phyloP scores from a whole-genome alignment of 441 rosid species.

The Codiaeum variegatum region DNA sequence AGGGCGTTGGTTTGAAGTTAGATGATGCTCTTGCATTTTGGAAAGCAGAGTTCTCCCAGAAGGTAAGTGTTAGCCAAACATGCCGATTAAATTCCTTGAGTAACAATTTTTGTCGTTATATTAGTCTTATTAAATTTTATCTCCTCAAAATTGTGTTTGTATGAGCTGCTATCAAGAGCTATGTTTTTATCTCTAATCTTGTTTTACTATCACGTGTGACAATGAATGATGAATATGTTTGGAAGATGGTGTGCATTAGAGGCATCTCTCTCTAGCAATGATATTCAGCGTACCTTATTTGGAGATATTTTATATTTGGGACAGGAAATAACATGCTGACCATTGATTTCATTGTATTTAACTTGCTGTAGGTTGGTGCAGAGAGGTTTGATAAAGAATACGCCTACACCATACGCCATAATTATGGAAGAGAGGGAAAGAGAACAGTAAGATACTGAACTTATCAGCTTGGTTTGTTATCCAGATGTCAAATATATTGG shows the following conservation, averaged over 20 bases:
- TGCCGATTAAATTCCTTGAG: background rate
- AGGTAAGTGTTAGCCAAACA: slow-evolving; percentile 37
- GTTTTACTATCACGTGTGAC: background rate
- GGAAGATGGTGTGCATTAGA: background rate
- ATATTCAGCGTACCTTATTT: background rate
- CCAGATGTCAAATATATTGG: background rate
- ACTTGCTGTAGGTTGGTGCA: slow-evolving; percentile 60
- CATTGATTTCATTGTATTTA: background rate
- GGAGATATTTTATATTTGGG: background rate
- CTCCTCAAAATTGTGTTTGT: background rate
- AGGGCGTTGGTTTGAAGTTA: slow-evolving; percentile 90
- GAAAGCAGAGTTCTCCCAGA: slow-evolving; percentile 85
- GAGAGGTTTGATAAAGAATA: slow-evolving; percentile 95
- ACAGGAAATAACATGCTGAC: background rate
- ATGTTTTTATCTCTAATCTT: background rate
- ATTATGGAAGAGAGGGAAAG: slow-evolving; percentile 92
- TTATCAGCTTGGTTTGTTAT: slow-evolving; percentile 11
- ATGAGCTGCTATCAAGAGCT: background rate
- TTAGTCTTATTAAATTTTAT: background rate
- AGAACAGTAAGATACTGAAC: slow-evolving; percentile 59
- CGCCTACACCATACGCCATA: slow-evolving; percentile 83
- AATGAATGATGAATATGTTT: background rate
- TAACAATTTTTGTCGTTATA: background rate
- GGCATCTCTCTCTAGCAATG: background rate
- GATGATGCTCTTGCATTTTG: slow-evolving; percentile 94